phyloP scores from a whole-genome alignment of 352 stramenopile species.

The Pilasporangium apinafurcum region DNA sequence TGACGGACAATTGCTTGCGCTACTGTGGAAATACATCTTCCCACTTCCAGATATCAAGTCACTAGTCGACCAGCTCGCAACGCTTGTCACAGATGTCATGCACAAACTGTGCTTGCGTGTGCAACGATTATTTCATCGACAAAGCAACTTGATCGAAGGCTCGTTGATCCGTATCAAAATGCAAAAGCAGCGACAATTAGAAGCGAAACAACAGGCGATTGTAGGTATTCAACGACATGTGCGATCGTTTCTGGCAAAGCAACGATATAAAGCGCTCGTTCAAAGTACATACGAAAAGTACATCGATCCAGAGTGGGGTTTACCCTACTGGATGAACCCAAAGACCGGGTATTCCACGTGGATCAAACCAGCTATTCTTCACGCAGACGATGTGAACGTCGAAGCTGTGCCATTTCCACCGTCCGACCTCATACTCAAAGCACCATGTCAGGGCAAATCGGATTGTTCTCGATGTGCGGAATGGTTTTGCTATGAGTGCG shows the following conservation, averaged over 20 bases:
- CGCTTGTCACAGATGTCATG: slow-evolving; percentile 15
- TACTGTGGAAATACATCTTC: slow-evolving; percentile 41
- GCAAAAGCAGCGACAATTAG: slow-evolving; percentile 7
- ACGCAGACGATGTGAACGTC: slow-evolving; percentile 38
- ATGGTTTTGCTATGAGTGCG: slow-evolving; percentile 52
- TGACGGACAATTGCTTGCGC: slow-evolving; percentile 29
- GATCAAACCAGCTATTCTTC: slow-evolving; percentile 42
- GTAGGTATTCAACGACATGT: slow-evolving; percentile 23
- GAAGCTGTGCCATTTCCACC: slow-evolving; percentile 47
- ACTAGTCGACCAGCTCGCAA: slow-evolving; percentile 6
- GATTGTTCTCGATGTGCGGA: slow-evolving; percentile 42
- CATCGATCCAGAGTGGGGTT: slow-evolving; percentile 45
- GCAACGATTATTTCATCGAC: slow-evolving; percentile 23
- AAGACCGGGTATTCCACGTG: slow-evolving; percentile 61
- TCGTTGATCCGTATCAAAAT: slow-evolving; percentile 14
- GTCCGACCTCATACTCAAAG: slow-evolving; percentile 22
- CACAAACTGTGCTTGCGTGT: slow-evolving; percentile 14
- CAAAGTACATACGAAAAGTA: slow-evolving; percentile 65
- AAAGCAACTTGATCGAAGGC: slow-evolving; percentile 13
- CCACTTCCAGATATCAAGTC: slow-evolving; percentile 15
- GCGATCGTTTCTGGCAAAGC: slow-evolving; percentile 25
- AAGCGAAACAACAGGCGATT: slow-evolving; percentile 10
- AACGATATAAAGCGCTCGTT: slow-evolving; percentile 17
- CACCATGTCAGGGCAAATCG: slow-evolving; percentile 31
- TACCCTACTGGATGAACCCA: slow-evolving; percentile 74